A percentile compares a stretch with the other conserved stretches of the same genome.
These are phyloP conservation scores for Pneumocystis murina DNA, from an alignment of 1,139 yeast genomes.

Conservation along the genomic window DNA sequence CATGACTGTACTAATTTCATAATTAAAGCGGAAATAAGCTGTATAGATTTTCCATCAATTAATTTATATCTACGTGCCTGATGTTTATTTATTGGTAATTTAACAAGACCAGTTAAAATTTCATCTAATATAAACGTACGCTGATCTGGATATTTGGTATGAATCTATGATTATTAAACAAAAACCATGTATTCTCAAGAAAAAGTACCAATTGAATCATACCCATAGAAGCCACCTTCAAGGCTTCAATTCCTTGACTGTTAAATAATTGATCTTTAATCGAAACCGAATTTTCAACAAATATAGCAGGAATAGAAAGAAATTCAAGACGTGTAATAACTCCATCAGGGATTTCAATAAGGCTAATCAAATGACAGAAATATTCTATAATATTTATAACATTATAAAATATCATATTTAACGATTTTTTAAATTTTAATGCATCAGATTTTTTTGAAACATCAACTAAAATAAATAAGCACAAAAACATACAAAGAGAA, in stretches of 20 bases:
- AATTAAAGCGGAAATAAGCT: constrained; percentile 33
- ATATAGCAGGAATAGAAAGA: constrained; percentile 30
- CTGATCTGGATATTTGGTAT: constrained; percentile 35
- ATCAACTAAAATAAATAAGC: constrained; percentile 2
- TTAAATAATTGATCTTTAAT: not conserved
- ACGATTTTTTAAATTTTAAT: not conserved
- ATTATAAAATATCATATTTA: constrained; percentile 1
- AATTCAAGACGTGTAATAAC: constrained; percentile 40
- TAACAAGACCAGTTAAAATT: constrained; percentile 37
- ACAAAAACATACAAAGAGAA: not conserved
- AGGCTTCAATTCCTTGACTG: constrained; percentile 20
- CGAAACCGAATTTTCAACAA: constrained; percentile 18
- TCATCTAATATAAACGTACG: constrained; percentile 47
- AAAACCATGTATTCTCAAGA: not conserved
- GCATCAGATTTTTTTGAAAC: not conserved
- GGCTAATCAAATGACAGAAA: not conserved
- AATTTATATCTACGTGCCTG: constrained; percentile 33
- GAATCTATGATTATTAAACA: constrained; percentile 23
- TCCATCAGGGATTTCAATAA: constrained; percentile 23
- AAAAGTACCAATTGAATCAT: constrained; percentile 24
- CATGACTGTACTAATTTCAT: constrained; percentile 33
- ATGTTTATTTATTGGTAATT: constrained; percentile 32
- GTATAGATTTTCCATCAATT: constrained; percentile 35
- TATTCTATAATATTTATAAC: not conserved
- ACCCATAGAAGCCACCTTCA: constrained; percentile 27